Base-by-base conservation (phyloP, 1,284 basidiomycete species). In the Moniliophthora roreri region DNA sequence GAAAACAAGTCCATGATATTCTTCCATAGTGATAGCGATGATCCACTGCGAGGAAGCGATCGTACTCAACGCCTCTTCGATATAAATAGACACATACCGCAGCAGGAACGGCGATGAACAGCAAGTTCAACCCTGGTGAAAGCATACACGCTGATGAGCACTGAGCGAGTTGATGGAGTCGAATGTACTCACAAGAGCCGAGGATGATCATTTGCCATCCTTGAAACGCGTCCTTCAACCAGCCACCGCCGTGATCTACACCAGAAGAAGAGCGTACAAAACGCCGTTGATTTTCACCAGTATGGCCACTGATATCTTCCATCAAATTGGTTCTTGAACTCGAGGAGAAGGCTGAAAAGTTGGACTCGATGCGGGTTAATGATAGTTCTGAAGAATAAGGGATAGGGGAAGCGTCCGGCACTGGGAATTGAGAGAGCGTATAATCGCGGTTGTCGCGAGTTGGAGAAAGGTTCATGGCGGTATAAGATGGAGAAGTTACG, bases 1-100 rank as follows among this genome's bases (percentile, higher is more conserved):
- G 63, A 93, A 93, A 37, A 85, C 75, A 16, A 85, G 58, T 9
- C 77, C 80, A 50, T 85, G 79, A 2, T 84, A 76, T 54, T 75
- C 76, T 63, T 73, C 79, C 60, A 79, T 67, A n/a, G 76, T 69
- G 37, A 84, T 69, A 58, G 82, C 79, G 49, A 89, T 66, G 24
- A 84, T 74, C 82, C 85, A 92, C 86, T 88, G 52, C 28, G 9
- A 26, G 34, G 8, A 7, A 11, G 18, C 18, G 18, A 39, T 16
- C 36, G 49, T 40, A 23, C 26, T 15, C 39, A 32, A 28, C 46
- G 48, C 9, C 35, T 11, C n/a, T 52, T 59, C 32, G 56, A 52
- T 6, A 21, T 20, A 16, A 10, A 21, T 35, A 13, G 38, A 40
- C 2, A 46, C 20, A n/a, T 72, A 87, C 87, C 18, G 87, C 77